These are phyloP conservation scores for Coemansia sp. DNA, from an alignment of 192 early-diverging fungal species.

Conservation along the genomic window DNA sequence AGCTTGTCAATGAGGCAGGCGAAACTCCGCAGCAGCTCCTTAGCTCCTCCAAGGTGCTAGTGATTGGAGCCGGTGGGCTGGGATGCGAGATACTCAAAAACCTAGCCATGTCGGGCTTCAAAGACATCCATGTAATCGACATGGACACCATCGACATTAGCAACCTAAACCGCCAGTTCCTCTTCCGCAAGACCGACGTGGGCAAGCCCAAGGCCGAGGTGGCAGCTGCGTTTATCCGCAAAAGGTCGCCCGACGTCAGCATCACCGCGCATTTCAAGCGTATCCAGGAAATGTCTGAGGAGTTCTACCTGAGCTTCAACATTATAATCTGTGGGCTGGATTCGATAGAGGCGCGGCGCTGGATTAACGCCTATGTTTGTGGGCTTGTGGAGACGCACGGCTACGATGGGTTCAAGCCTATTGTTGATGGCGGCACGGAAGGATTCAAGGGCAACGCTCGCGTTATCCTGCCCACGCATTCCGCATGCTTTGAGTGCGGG, in stretches of 20 bases:
- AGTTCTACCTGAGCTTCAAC: slow-evolving; percentile 85
- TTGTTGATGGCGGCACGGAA: slow-evolving; percentile 96
- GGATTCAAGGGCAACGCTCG: slow-evolving; percentile 94
- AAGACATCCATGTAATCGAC: slow-evolving; percentile 80
- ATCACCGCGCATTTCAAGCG: slow-evolving; percentile 80
- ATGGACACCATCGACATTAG: slow-evolving; percentile 87
- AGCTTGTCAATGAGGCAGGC: slow-evolving; percentile 42
- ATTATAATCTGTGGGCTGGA: slow-evolving; percentile 93
- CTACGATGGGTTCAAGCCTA: slow-evolving; percentile 71
- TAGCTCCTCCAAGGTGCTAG: slow-evolving; percentile 62
- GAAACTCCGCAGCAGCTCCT: slow-evolving; percentile 49
- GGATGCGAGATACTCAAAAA: slow-evolving; percentile 85
- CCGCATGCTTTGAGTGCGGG: slow-evolving; percentile 95
- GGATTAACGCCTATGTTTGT: slow-evolving; percentile 92
- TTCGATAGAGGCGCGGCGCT: slow-evolving; percentile 90
- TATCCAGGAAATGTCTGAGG: slow-evolving; percentile 95
- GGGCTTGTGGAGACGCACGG: slow-evolving; percentile 72
- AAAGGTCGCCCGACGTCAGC: slow-evolving; percentile 61
- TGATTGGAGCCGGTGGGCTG: slow-evolving; percentile 81
- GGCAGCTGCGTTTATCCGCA: slow-evolving; percentile 72
- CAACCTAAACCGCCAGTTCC: slow-evolving; percentile 81
- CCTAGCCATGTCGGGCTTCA: slow-evolving; percentile 74
- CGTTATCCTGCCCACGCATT: slow-evolving; percentile 81
- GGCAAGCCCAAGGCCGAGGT: slow-evolving; percentile 75
- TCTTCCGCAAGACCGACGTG: slow-evolving; percentile 74